A percentile compares a stretch with the other conserved stretches of the same genome.
Conservation (phyloP, 2,329 filamentous ascomycete species). For the Colletotrichum brevisporum region DNA sequence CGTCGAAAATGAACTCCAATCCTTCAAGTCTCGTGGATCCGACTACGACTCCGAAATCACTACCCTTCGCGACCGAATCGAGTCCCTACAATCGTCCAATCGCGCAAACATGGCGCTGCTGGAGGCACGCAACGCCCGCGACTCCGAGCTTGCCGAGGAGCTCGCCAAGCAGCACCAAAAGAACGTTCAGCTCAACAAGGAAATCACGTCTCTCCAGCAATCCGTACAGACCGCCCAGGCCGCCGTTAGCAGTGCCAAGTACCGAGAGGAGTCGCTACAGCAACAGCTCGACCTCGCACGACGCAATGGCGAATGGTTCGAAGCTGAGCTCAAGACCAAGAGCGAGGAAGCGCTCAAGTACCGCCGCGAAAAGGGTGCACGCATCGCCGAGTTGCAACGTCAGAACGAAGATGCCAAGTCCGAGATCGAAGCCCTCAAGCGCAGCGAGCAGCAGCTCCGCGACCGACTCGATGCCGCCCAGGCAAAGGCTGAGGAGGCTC, state of each 20-base stretch:
- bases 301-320: conserved; percentile 93
- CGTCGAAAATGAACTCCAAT: conserved; percentile 85
- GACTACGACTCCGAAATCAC: conserved; percentile 82
- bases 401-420: conserved; percentile 88
- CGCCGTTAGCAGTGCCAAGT: conserved; percentile 84
- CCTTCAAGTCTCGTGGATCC: conserved; percentile 80
- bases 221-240: conserved; percentile 86
- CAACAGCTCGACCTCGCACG: conserved; percentile 92
- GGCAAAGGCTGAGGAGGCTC: conserved; percentile 87
- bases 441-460: conserved; percentile 84
- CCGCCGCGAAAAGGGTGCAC: conserved; percentile 93
- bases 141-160: conserved; percentile 88
- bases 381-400: conserved; percentile 89
- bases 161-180: conserved; percentile 91
- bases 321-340: conserved; percentile 92
- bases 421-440: conserved; percentile 81
- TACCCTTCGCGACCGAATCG: conserved; percentile 84
- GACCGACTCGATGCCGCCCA: conserved; percentile 87
- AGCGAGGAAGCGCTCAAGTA: conserved; percentile 88
- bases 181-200: conserved; percentile 84
- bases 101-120: conserved; percentile 90
- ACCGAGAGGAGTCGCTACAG: conserved; percentile 89
- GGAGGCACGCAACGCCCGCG: conserved; percentile 89
- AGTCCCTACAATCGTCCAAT: conserved; percentile 90
- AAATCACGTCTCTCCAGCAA: conserved; percentile 86